phyloP scores from a whole-genome alignment of 2,329 filamentous ascomycete genomes.

The Corynespora cassiicola region DNA sequence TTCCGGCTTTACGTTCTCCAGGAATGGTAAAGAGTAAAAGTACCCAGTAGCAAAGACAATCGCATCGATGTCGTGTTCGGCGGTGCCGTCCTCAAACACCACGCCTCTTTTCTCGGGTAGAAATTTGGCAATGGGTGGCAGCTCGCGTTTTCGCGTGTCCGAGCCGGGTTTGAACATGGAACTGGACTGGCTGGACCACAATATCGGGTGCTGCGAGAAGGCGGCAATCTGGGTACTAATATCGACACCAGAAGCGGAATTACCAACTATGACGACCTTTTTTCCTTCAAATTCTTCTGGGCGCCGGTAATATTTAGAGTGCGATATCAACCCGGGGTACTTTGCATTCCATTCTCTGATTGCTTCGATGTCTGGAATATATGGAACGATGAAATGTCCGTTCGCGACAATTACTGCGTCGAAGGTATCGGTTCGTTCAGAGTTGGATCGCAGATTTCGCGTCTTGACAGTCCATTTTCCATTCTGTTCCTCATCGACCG shows the following conservation, averaged over 20 bases:
- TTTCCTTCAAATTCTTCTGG: slow-evolving; percentile 67
- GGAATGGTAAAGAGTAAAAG: slow-evolving; percentile 82
- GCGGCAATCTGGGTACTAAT: slow-evolving; percentile 77
- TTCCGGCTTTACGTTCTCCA: slow-evolving; percentile 60
- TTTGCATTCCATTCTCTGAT: slow-evolving; percentile 49
- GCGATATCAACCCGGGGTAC: slow-evolving; percentile 49
- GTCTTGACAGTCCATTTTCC: slow-evolving; percentile 67
- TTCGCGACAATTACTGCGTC: slow-evolving; percentile 57
- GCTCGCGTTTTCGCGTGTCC: slow-evolving; percentile 62
- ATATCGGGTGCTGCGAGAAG: slow-evolving; percentile 64
- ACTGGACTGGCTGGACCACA: slow-evolving; percentile 67
- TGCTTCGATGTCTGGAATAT: slow-evolving; percentile 50
- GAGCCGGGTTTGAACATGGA: slow-evolving; percentile 49
- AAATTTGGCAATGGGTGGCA: slow-evolving; percentile 61
- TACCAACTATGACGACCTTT: slow-evolving; percentile 85
- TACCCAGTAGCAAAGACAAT: slow-evolving; percentile 91
- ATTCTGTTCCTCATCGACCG: slow-evolving; percentile 27
- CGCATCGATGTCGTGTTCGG: slow-evolving; percentile 73
- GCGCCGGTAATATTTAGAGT: slow-evolving; percentile 79
- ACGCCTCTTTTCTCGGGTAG: slow-evolving; percentile 66
- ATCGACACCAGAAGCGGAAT: slow-evolving; percentile 83
- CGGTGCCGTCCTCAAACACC: slow-evolving; percentile 68
- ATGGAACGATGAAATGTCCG: slow-evolving; percentile 56
- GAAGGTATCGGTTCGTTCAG: slow-evolving; percentile 66
- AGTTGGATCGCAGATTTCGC: slow-evolving; percentile 56